Percentiles rank a stretch among this genome's conserved stretches.
phyloP scores from a whole-genome alignment of 179 eudicot species.

The Carnegiea gigantea region DNA sequence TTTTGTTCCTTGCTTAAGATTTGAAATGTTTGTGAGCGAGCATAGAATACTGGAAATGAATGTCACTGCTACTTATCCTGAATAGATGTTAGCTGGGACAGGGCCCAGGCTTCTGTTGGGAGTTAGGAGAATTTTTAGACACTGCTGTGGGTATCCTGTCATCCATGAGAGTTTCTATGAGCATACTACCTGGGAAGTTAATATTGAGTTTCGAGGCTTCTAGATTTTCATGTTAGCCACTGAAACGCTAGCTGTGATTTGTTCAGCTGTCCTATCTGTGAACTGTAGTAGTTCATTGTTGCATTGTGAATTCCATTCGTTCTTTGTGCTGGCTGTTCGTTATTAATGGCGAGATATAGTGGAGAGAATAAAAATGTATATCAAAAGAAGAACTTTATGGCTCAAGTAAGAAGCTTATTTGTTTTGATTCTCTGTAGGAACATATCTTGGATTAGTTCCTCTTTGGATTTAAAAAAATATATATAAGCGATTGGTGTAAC shows the following conservation, averaged over 20 bases:
- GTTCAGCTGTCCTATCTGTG: neutral
- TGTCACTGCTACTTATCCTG: neutral
- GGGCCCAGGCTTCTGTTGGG: conserved; percentile 1
- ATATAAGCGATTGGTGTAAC: neutral
- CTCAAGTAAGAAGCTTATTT: neutral
- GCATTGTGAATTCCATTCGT: neutral
- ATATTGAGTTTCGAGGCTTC: neutral
- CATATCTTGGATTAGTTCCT: neutral
- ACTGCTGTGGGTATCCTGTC: neutral
- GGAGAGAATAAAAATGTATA: neutral
- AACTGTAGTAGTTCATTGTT: neutral
- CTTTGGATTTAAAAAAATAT: neutral
- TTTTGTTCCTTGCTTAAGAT: neutral
- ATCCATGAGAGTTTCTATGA: neutral
- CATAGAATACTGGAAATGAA: neutral
- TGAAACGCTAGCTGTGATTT: neutral
- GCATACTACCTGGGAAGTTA: neutral
- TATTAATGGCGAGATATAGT: neutral
- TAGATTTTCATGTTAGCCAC: neutral
- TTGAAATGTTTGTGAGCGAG: neutral
- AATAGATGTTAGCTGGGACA: neutral
- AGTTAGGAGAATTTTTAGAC: neutral
- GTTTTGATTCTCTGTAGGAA: neutral
- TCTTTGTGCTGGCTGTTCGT: neutral
- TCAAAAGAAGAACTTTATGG: neutral